These are phyloP conservation scores for Umbelopsis sp. DNA, from an alignment of 192 early-diverging fungal species.

Conservation along the genomic window DNA sequence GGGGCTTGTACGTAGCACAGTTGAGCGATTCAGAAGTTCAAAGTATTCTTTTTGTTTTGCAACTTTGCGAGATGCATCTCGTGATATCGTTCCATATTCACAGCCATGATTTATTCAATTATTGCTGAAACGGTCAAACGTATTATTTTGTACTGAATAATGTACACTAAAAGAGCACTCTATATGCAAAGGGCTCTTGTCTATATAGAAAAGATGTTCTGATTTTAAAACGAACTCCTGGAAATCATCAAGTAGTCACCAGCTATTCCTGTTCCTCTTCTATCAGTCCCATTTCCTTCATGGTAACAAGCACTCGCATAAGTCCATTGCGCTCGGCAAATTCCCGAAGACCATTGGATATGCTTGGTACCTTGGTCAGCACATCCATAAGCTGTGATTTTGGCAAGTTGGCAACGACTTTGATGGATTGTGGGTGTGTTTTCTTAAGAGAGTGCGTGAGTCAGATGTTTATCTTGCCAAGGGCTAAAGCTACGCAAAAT, in stretches of 20 bases:
- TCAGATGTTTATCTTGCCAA: background rate
- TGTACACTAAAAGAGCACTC: too few relatives aligned
- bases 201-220: too few relatives aligned
- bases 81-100: too few relatives aligned
- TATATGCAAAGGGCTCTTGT: too few relatives aligned
- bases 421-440: slow-evolving; percentile 28
- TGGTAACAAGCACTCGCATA: slow-evolving; percentile 16
- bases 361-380: slow-evolving; percentile 20
- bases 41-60: too few relatives aligned
- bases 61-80: too few relatives aligned
- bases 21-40: too few relatives aligned
- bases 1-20: too few relatives aligned
- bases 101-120: too few relatives aligned
- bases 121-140: too few relatives aligned
- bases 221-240: background rate
- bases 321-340: slow-evolving; percentile 26
- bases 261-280: slow-evolving; percentile 18
- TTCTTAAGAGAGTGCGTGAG: slow-evolving; percentile 7
- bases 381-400: slow-evolving; percentile 27
- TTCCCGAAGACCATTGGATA: slow-evolving; percentile 24
- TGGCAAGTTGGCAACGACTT: slow-evolving; percentile 22
- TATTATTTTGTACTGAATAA: too few relatives aligned
- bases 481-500: background rate
- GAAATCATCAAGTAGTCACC: background rate
- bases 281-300: slow-evolving; percentile 27